Percentiles rank a stretch among this genome's conserved stretches.
These are phyloP conservation scores for Salicornia ramosissima DNA, from an alignment of 148 eudicot species.

Conservation along the genomic window DNA sequence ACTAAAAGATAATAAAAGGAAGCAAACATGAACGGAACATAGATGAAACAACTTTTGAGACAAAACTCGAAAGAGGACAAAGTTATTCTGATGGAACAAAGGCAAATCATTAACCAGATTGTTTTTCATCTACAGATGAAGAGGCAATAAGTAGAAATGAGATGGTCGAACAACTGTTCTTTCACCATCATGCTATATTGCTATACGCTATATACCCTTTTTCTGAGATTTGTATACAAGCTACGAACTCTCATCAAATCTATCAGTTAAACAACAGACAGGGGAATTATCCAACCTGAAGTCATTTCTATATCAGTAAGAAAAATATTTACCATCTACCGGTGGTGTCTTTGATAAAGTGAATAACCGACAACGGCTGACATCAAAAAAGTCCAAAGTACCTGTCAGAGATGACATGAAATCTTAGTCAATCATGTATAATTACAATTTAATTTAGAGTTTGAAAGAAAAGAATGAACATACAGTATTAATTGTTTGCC, in stretches of 20 bases:
- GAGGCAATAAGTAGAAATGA: background rate
- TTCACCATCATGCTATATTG: background rate
- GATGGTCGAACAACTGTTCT: background rate
- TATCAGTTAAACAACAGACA: background rate
- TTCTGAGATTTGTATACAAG: constrained; percentile 13
- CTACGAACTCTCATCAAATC: background rate
- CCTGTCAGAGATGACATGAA: constrained; percentile 36
- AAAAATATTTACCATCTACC: constrained; percentile 21
- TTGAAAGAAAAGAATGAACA: background rate
- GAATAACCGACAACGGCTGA: constrained; percentile 94
- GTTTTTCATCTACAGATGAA: background rate
- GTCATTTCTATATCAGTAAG: background rate
- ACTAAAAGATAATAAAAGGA: no score
- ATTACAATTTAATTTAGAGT: no score
- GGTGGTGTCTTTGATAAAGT: constrained; percentile 75
- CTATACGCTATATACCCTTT: background rate
- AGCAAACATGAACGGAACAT: no score
- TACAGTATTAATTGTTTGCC: constrained; percentile 92
- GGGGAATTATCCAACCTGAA: background rate
- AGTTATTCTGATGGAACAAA: background rate
- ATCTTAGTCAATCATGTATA: background rate
- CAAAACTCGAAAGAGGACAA: no score
- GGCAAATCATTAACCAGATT: background rate
- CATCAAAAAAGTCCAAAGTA: constrained; percentile 94
- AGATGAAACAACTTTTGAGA: no score